These are phyloP conservation scores for Cyclocybe cylindracea DNA, from an alignment of 768 basidiomycete species.

Conservation along the genomic window DNA sequence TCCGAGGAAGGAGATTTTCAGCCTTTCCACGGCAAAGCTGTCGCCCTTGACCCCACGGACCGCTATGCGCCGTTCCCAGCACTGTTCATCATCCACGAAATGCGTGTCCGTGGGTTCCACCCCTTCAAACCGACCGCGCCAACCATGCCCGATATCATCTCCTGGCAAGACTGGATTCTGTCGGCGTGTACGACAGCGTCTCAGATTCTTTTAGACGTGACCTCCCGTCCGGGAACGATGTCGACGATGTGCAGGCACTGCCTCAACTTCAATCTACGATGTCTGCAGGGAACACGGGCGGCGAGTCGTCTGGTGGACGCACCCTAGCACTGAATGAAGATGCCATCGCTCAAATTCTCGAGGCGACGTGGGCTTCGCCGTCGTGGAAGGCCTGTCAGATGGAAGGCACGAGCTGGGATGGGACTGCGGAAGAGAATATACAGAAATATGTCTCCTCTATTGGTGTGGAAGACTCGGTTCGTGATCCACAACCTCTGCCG, in stretches of 20 bases:
- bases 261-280: too few species aligned
- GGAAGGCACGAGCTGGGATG: constrained; percentile 31
- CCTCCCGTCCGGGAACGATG: too few species aligned
- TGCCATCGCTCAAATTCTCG: constrained; percentile 24
- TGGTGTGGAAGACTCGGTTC: background rate
- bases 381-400: constrained; percentile 31
- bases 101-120: constrained; percentile 30
- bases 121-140: constrained; percentile 23
- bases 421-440: constrained; percentile 33
- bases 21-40: constrained; percentile 30
- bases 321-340: constrained; percentile 9
- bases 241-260: too few species aligned
- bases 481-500: too few species aligned
- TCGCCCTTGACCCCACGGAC: constrained; percentile 29
- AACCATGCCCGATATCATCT: constrained; percentile 6
- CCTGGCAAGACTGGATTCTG: constrained; percentile 24
- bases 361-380: constrained; percentile 28
- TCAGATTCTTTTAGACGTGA: too few species aligned
- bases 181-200: constrained; percentile 12
- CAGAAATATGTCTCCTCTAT: constrained; percentile 17
- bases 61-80: constrained; percentile 27
- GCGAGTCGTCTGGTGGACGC: constrained; percentile 15
- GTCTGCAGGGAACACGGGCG: constrained; percentile 4
- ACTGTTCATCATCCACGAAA: constrained; percentile 34
- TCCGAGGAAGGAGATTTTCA: constrained; percentile 9